Percentiles rank a stretch among this genome's conserved stretches.
These are phyloP conservation scores for Metarhizium humberi DNA, from an alignment of 2,329 filamentous ascomycete genomes.

Conservation along the genomic window DNA sequence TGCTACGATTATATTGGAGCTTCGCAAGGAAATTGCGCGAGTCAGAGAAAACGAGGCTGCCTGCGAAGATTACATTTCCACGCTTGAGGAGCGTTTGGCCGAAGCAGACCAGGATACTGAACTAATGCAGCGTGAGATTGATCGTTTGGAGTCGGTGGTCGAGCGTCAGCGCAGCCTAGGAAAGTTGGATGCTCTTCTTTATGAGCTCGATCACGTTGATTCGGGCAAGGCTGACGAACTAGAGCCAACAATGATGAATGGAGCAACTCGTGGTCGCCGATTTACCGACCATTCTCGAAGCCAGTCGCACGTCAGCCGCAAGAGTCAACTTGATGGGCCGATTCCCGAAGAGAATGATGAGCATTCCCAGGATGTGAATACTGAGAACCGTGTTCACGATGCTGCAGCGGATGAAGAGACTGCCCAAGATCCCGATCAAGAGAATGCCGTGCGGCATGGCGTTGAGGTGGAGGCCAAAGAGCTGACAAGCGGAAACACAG, in stretches of 20 bases:
- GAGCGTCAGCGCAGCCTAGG: slow-evolving; percentile 92
- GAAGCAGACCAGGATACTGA: slow-evolving; percentile 95
- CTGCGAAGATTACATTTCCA: slow-evolving; percentile 95
- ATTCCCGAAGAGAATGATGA: slow-evolving; percentile 47
- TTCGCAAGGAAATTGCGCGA: slow-evolving; percentile 84
- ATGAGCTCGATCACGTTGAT: slow-evolving; percentile 77
- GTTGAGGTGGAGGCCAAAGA: slow-evolving; percentile 22
- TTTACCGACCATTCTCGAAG: slow-evolving; percentile 43
- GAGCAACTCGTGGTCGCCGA: slow-evolving; percentile 31
- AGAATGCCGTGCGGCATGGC: not conserved
- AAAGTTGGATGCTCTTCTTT: slow-evolving; percentile 83
- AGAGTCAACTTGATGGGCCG: slow-evolving; percentile 42
- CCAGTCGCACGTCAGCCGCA: slow-evolving; percentile 43
- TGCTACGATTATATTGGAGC: slow-evolving; percentile 70
- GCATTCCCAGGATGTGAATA: slow-evolving; percentile 35
- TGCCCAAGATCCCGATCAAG: not conserved
- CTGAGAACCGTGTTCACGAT: slow-evolving; percentile 33
- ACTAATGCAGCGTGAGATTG: slow-evolving; percentile 93
- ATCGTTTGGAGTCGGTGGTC: slow-evolving; percentile 86
- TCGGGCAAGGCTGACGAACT: slow-evolving; percentile 36
- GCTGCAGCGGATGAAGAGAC: not conserved
- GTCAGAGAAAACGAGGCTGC: slow-evolving; percentile 83
- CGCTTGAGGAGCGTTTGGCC: slow-evolving; percentile 85
- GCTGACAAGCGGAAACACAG: slow-evolving; percentile 26
- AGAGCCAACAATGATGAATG: slow-evolving; percentile 19